These are phyloP conservation scores for Drechslerella coelobrocha DNA, from an alignment of 2,329 filamentous ascomycete species.

Conservation along the genomic window DNA sequence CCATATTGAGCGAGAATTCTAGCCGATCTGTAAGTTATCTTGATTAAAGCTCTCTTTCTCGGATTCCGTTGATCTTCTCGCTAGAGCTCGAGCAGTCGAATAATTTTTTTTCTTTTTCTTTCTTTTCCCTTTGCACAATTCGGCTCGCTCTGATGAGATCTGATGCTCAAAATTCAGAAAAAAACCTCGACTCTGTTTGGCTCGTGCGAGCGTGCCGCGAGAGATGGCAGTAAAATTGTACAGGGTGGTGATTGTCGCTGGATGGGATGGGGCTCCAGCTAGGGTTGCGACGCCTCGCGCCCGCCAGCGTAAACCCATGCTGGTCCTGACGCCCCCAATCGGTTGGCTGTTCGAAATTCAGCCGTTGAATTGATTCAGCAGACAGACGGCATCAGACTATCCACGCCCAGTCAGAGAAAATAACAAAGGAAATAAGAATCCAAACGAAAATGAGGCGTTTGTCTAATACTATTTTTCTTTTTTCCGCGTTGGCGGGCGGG, in stretches of 20 bases:
- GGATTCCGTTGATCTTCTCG: too few species aligned
- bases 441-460: conserved; percentile 19
- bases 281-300: conserved; percentile 27
- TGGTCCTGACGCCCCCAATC: conserved; percentile 4
- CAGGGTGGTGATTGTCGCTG: conserved; percentile 23
- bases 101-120: too few species aligned
- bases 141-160: too few species aligned
- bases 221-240: background rate
- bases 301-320: background rate
- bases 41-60: too few species aligned
- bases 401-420: too few species aligned
- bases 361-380: conserved; percentile 27
- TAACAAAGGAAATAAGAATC: too few species aligned
- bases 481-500: background rate
- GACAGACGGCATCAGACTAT: conserved; percentile 1
- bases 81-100: too few species aligned
- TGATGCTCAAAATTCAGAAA: too few species aligned
- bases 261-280: conserved; percentile 2
- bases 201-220: background rate
- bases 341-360: conserved; percentile 37
- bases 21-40: too few species aligned
- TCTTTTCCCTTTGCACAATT: too few species aligned
- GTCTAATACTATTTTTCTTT: background rate
- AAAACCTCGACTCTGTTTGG: too few species aligned
- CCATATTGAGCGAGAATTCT: too few species aligned